Percentiles rank a stretch among this genome's conserved stretches.
phyloP scores from a whole-genome alignment of 768 basidiomycete genomes.

The Boletus patriciae region DNA sequence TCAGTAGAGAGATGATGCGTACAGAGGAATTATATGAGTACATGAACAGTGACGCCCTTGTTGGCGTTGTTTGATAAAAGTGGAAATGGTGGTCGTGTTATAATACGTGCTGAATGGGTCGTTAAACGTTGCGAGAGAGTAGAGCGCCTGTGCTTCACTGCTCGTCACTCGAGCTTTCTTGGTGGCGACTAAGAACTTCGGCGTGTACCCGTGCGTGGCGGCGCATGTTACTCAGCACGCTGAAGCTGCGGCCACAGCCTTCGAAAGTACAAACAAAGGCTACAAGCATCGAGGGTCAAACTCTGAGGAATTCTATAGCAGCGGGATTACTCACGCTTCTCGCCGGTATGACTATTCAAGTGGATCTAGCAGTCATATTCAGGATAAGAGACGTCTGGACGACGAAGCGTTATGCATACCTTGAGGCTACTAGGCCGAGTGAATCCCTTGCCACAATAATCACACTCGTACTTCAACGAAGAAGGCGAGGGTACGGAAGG shows the following conservation, averaged over 20 bases:
- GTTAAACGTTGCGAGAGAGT: constrained; percentile 6
- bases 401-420: constrained; percentile 39
- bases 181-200: constrained; percentile 32
- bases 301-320: constrained; percentile 7
- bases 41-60: constrained; percentile 4
- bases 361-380: constrained; percentile 57
- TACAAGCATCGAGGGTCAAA: constrained; percentile 31
- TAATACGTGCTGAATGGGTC: constrained; percentile 6
- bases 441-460: constrained; percentile 78
- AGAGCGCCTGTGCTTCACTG: constrained; percentile 29
- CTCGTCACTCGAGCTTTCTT: constrained; percentile 47
- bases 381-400: constrained; percentile 1
- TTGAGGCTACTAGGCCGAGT: constrained; percentile 81
- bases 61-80: neutral
- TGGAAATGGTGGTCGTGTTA: constrained; percentile 3
- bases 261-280: constrained; percentile 76
- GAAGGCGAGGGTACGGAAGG: constrained; percentile 31
- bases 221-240: constrained; percentile 88
- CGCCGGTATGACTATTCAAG: constrained; percentile 80
- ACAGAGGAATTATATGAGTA: constrained; percentile 9
- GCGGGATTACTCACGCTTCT: constrained; percentile 62
- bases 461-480: constrained; percentile 67
- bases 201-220: constrained; percentile 76
- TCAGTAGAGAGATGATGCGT: constrained; percentile 5
- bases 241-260: constrained; percentile 78